Conservation (phyloP, 768 basidiomycete genomes). For the Mycena vulgaris region DNA sequence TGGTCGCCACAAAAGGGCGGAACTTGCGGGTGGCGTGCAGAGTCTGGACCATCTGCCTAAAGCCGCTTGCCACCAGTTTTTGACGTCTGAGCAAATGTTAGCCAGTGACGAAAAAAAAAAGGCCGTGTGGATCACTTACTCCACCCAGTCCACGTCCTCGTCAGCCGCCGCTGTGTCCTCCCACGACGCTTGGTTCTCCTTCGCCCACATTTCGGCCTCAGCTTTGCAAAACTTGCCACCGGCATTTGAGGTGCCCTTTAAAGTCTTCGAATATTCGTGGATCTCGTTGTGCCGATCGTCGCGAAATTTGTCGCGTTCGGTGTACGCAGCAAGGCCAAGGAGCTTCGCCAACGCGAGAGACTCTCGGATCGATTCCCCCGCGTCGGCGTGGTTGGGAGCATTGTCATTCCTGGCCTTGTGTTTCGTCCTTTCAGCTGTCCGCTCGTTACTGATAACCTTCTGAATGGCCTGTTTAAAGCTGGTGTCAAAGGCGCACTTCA, state of each 20-base stretch:
- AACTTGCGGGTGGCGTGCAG: constrained; percentile 11
- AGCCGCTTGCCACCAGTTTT: constrained; percentile 13
- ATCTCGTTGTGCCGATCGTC: constrained; percentile 3
- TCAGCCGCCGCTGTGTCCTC: neutral
- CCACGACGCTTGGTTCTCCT: constrained; percentile 14
- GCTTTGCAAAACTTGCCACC: constrained; percentile 23
- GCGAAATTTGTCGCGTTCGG: constrained; percentile 23
- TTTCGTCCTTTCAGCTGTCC: too few species aligned
- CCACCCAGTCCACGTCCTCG: constrained; percentile 13
- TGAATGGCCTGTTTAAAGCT: too few species aligned
- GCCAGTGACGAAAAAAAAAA: neutral
- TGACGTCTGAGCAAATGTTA: constrained; percentile 20
- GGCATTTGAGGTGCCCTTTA: neutral
- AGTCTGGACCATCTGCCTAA: constrained; percentile 11
- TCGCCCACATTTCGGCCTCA: neutral
- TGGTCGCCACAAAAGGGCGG: constrained; percentile 22
- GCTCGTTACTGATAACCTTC: too few species aligned
- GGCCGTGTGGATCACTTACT: neutral
- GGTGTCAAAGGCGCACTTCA: too few species aligned
- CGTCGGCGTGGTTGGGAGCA: too few species aligned
- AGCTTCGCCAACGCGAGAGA: neutral
- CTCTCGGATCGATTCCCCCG: too few species aligned
- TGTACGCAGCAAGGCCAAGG: neutral
- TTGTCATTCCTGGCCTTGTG: too few species aligned
- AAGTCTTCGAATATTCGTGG: neutral